Conservation (phyloP, 1,284 basidiomycete species). For the Trichosporon coremiiforme region DNA sequence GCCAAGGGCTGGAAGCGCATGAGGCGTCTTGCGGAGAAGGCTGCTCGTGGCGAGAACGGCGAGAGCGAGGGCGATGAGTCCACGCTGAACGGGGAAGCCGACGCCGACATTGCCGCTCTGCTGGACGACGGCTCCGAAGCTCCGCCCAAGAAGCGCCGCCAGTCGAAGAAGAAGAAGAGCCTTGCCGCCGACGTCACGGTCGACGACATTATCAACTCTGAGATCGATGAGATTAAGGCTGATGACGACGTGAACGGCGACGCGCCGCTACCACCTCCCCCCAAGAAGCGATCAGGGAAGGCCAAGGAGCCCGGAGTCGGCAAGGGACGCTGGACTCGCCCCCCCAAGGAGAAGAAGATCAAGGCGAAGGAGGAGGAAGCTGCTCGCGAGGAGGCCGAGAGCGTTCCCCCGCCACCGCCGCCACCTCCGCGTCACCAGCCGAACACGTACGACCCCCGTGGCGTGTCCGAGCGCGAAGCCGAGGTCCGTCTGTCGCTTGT, state of each 20-base stretch:
- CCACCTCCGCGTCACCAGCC: conserved; percentile 28
- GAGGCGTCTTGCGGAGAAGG: conserved; percentile 31
- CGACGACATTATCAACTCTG: conserved; percentile 27
- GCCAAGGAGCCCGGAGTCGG: conserved; percentile 47
- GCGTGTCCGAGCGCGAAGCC: conserved; percentile 49
- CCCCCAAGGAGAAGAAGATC: conserved; percentile 39
- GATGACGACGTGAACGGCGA: conserved; percentile 33
- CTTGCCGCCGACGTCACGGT: conserved; percentile 24
- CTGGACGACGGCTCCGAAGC: conserved; percentile 33
- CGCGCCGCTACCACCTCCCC: conserved; percentile 20
- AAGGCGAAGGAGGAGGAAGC: conserved; percentile 35
- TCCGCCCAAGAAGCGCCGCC: conserved; percentile 20
- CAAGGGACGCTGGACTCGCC: conserved; percentile 48
- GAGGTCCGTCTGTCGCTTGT: conserved; percentile 55
- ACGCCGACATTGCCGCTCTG: conserved; percentile 49
- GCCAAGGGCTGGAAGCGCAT: conserved; percentile 54
- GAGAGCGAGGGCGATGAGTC: conserved; percentile 37
- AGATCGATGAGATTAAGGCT: conserved; percentile 26
- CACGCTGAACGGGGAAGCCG: conserved; percentile 40
- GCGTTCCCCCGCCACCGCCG: conserved; percentile 20
- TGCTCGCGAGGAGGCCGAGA: conserved; percentile 22
- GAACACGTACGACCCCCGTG: conserved; percentile 45
- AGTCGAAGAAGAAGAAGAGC: conserved; percentile 31
- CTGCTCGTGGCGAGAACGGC: conserved; percentile 28
- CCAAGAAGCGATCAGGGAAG: conserved; percentile 37